phyloP scores from a whole-genome alignment of 371 early-diverging fungal species.

The Entomophthora muscae region DNA sequence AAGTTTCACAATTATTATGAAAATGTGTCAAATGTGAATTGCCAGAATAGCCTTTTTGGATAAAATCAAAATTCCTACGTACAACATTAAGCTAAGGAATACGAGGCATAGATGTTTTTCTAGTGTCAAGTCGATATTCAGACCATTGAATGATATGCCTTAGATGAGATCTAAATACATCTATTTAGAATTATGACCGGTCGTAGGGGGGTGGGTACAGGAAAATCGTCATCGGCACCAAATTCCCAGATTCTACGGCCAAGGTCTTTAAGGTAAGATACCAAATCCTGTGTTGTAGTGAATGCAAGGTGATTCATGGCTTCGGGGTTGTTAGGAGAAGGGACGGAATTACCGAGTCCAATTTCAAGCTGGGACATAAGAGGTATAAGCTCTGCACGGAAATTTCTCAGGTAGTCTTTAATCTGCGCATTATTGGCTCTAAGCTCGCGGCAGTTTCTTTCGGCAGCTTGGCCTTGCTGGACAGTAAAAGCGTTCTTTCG shows the following conservation, averaged over 20 bases:
- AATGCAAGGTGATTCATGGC: neutral
- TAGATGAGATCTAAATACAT: too few species aligned
- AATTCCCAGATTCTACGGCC: slow-evolving; percentile 8
- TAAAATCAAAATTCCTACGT: too few species aligned
- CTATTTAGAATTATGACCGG: neutral
- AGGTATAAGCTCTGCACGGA: slow-evolving; percentile 2
- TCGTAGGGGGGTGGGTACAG: too few species aligned
- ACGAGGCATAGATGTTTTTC: too few species aligned
- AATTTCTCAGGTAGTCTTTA: neutral
- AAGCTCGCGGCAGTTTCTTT: neutral
- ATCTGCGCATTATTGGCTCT: slow-evolving; percentile 3
- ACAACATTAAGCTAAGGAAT: too few species aligned
- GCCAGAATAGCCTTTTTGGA: too few species aligned
- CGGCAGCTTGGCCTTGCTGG: slow-evolving; percentile 4
- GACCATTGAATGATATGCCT: too few species aligned
- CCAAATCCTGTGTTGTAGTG: neutral
- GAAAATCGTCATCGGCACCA: slow-evolving; percentile 2
- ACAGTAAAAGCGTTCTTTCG: neutral
- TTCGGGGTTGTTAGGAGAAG: neutral
- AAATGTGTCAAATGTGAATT: too few species aligned
- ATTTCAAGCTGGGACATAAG: slow-evolving; percentile 2
- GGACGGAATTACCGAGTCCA: neutral
- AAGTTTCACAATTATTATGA: too few species aligned
- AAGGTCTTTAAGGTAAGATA: slow-evolving; percentile 6
- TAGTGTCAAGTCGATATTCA: too few species aligned